phyloP scores from a whole-genome alignment of 257 asterid species.

The Striga asiatica region DNA sequence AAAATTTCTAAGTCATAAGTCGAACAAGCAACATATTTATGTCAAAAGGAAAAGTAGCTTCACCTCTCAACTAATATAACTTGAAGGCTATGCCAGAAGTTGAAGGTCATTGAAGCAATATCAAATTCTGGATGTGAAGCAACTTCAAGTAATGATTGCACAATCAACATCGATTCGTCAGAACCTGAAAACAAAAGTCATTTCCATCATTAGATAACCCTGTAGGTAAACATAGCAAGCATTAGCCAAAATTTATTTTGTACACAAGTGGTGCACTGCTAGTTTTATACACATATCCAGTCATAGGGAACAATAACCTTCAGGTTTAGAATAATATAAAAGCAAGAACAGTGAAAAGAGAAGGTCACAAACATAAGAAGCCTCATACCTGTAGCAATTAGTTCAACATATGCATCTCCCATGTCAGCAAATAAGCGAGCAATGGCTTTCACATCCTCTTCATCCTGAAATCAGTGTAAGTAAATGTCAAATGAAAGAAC shows the following conservation, averaged over 20 bases:
- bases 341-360: constrained; percentile 5
- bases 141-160: constrained; percentile 90
- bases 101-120: constrained; percentile 97
- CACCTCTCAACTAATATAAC: constrained; percentile 69
- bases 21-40: constrained; percentile 15
- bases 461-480: constrained; percentile 58
- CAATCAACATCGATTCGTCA: constrained; percentile 90
- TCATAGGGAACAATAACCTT: constrained; percentile 1
- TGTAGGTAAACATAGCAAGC: constrained; percentile 7
- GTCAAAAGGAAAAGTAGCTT: constrained; percentile 11
- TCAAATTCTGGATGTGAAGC: constrained; percentile 95
- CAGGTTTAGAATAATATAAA: not conserved
- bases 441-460: constrained; percentile 97
- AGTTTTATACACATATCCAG: not conserved
- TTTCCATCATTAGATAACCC: constrained; percentile 11
- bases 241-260: not conserved
- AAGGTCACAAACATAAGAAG: constrained; percentile 14
- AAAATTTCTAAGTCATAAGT: constrained; percentile 20
- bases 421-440: constrained; percentile 96
- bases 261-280: not conserved
- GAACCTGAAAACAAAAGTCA: constrained; percentile 59
- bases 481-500: constrained; percentile 5
- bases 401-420: constrained; percentile 96
- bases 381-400: constrained; percentile 84
- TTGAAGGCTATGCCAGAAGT: constrained; percentile 98